Evolutionary conservation across 2,329 filamentous ascomycete species (phyloP).

Genomic region (Rhynchosporium graminicola): DNA sequence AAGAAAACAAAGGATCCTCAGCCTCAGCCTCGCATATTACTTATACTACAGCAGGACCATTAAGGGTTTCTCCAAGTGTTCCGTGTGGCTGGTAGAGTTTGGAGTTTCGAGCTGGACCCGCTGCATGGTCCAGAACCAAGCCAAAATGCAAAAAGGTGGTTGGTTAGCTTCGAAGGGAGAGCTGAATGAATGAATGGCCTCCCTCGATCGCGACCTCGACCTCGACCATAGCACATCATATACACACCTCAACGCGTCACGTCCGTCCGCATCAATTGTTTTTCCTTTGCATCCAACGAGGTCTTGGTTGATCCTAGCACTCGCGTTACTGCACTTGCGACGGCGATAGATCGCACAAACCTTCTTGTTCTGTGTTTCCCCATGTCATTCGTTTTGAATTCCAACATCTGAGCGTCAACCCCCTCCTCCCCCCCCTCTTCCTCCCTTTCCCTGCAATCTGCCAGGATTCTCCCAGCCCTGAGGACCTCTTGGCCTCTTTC

Average conservation of each 20-base stretch:
- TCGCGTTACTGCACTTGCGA: no score
- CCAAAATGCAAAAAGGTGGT: no score
- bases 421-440: no score
- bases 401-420: constrained; percentile 2
- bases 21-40: no score
- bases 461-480: constrained; percentile 16
- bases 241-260: background rate
- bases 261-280: background rate
- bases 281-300: background rate
- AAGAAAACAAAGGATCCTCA: no score
- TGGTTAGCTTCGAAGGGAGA: no score
- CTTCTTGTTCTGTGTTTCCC: background rate
- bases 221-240: background rate
- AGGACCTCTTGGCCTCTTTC: background rate
- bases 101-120: no score
- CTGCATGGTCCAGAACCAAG: no score
- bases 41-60: no score
- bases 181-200: no score
- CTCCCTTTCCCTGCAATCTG: background rate
- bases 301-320: constrained; percentile 1
- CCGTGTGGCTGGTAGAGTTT: no score
- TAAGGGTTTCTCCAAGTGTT: no score
- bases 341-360: background rate
- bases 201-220: background rate
- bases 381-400: constrained; percentile 5